phyloP scores from a whole-genome alignment of 2,329 filamentous ascomycete genomes.

The Ophiostoma australiae region DNA sequence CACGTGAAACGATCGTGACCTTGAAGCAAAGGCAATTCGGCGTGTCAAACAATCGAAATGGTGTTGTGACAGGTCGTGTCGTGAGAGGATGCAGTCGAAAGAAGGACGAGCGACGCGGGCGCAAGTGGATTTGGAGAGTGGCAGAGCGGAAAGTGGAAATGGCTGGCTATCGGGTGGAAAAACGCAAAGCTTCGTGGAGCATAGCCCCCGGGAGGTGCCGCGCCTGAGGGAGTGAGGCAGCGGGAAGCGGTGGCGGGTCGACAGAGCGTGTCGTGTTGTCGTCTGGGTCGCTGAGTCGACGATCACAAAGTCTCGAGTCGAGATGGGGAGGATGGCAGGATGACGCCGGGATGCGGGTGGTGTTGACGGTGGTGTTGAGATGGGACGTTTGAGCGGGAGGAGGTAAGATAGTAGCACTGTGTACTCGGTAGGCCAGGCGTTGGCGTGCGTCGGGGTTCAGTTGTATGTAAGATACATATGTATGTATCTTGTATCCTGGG shows the following conservation, averaged over 20 bases:
- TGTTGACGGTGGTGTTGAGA: background rate
- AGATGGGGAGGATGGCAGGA: background rate
- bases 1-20: background rate
- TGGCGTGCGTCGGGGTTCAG: background rate
- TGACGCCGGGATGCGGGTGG: slow-evolving; percentile 19
- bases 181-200: slow-evolving; percentile 9
- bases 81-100: slow-evolving; percentile 1
- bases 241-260: background rate
- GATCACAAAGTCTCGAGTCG: background rate
- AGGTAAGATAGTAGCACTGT: background rate
- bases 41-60: background rate
- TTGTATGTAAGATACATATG: background rate
- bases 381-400: slow-evolving; percentile 7
- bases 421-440: background rate
- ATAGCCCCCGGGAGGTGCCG: background rate
- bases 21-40: background rate
- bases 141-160: background rate
- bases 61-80: background rate
- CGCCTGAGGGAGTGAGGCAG: slow-evolving; percentile 7
- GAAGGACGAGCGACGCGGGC: slow-evolving; percentile 10
- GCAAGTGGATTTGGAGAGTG: slow-evolving; percentile 18
- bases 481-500: background rate
- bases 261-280: background rate
- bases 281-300: background rate
- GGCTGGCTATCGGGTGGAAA: slow-evolving; percentile 19